These are phyloP conservation scores for Neurospora tetraspora DNA, from an alignment of 495 filamentous ascomycete genomes.

Conservation along the genomic window DNA sequence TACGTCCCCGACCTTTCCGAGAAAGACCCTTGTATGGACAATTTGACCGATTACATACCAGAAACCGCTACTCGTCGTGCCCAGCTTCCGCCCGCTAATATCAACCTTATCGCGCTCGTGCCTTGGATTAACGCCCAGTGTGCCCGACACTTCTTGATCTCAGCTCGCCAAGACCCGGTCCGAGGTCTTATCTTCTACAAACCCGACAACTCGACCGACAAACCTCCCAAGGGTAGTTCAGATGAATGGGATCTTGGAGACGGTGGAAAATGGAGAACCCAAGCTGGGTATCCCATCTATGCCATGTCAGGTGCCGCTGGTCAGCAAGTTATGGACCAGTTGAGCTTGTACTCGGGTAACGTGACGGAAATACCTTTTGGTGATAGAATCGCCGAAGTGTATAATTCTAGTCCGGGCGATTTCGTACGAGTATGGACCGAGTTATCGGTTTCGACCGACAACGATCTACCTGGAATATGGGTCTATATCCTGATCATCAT, in stretches of 20 bases:
- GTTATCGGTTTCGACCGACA: slow-evolving; percentile 27
- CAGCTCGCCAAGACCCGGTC: slow-evolving; percentile 46
- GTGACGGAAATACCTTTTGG: slow-evolving; percentile 47
- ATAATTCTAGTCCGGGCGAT: slow-evolving; percentile 53
- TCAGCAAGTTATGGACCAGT: slow-evolving; percentile 54
- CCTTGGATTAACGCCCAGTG: slow-evolving; percentile 76
- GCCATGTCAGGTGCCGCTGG: slow-evolving; percentile 64
- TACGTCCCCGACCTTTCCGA: slow-evolving; percentile 63
- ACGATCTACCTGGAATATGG: slow-evolving; percentile 61
- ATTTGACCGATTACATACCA: slow-evolving; percentile 51
- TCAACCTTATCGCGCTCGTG: slow-evolving; percentile 62
- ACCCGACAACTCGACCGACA: slow-evolving; percentile 43
- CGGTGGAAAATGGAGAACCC: slow-evolving; percentile 49
- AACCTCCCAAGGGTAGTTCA: slow-evolving; percentile 52
- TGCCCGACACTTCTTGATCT: slow-evolving; percentile 54
- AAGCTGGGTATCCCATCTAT: slow-evolving; percentile 68
- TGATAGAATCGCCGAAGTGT: slow-evolving; percentile 48
- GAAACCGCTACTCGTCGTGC: slow-evolving; percentile 59
- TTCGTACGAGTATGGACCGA: slow-evolving; percentile 42
- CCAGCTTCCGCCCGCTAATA: slow-evolving; percentile 59
- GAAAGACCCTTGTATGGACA: slow-evolving; percentile 48
- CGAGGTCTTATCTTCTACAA: slow-evolving; percentile 69
- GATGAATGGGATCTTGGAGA: slow-evolving; percentile 58
- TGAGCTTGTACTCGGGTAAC: slow-evolving; percentile 67
- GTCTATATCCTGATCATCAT: slow-evolving; percentile 71